Evolutionary conservation across 1,139 yeast genomes (phyloP).

Genomic region (Candida sanyaensis): DNA sequence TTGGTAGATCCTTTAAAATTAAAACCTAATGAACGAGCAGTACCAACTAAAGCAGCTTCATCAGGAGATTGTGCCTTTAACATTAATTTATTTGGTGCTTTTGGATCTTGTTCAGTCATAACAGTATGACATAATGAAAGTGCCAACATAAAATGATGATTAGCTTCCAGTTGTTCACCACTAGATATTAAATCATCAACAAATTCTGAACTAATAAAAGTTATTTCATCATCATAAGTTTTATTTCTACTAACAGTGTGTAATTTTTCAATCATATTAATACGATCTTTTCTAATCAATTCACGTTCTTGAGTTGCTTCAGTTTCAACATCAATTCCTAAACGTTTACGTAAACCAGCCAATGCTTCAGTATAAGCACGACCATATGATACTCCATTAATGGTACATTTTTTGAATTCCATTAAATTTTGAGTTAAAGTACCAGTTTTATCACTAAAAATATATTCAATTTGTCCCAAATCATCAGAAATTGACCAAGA

Average conservation of each 20-base stretch:
- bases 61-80: conserved; percentile 67
- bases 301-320: conserved; percentile 45
- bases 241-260: conserved; percentile 19
- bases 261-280: conserved; percentile 36
- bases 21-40: conserved; percentile 58
- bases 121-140: conserved; percentile 65
- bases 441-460: conserved; percentile 64
- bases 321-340: conserved; percentile 53
- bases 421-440: conserved; percentile 61
- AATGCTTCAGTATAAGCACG: conserved; percentile 62
- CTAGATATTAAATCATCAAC: conserved; percentile 39
- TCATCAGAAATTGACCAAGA: conserved; percentile 67
- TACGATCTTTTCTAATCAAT: conserved; percentile 37
- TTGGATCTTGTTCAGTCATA: conserved; percentile 48
- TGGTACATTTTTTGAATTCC: conserved; percentile 64
- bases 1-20: conserved; percentile 50
- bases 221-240: conserved; percentile 41
- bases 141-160: conserved; percentile 53
- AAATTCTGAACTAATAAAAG: conserved; percentile 51
- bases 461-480: conserved; percentile 64
- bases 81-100: conserved; percentile 33
- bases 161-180: conserved; percentile 33
- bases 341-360: conserved; percentile 58
- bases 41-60: conserved; percentile 64
- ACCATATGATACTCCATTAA: conserved; percentile 57